phyloP scores from a whole-genome alignment of 2,329 filamentous ascomycete genomes.

The Dothiorella sarmentorum region DNA sequence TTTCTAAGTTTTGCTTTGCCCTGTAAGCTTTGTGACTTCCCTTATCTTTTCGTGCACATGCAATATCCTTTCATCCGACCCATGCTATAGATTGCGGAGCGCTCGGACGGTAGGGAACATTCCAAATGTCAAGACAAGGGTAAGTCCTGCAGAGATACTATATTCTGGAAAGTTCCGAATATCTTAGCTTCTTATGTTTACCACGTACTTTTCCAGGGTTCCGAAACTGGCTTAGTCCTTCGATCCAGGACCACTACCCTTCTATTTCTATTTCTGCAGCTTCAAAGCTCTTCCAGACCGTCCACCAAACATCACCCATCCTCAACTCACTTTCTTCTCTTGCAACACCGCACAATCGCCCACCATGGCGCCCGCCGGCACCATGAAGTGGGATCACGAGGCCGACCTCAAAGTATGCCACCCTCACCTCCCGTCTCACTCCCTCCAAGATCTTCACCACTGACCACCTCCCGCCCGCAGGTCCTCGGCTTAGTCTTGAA shows the following conservation, averaged over 20 bases:
- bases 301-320: neutral
- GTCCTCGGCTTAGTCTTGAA: slow-evolving; percentile 2
- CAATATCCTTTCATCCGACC: neutral
- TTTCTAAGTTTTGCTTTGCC: too few species aligned
- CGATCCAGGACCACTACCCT: neutral
- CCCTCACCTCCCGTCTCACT: too few species aligned
- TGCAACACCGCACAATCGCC: neutral
- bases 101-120: too few species aligned
- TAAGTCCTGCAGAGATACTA: too few species aligned
- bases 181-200: too few species aligned
- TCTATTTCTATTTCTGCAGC: neutral
- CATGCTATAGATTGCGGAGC: neutral
- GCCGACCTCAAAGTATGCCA: neutral
- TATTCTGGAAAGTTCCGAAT: too few species aligned
- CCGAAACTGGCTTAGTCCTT: neutral
- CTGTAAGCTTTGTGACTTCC: too few species aligned
- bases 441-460: too few species aligned
- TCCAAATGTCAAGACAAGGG: too few species aligned
- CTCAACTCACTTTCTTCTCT: neutral
- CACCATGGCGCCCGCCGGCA: neutral
- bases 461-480: neutral
- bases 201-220: too few species aligned
- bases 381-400: slow-evolving; percentile 2
- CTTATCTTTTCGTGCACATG: neutral
- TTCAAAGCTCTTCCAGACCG: neutral